Evolutionary conservation across 108 stramenopile genomes (phyloP).

Genomic region (Skeletonema grethae): DNA sequence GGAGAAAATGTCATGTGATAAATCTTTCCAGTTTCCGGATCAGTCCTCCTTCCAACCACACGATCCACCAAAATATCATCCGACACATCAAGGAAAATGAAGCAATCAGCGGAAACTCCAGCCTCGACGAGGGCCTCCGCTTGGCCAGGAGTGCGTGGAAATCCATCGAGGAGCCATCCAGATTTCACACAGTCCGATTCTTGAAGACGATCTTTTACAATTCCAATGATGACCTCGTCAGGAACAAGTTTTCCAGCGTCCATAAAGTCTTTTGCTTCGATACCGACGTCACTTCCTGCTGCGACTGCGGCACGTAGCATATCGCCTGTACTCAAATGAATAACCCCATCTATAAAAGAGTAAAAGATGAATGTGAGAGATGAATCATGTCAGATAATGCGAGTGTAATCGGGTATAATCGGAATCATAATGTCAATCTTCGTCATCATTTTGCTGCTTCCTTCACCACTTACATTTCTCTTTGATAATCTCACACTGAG

Average conservation of each 20-base stretch:
- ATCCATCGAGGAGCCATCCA: slow-evolving; percentile 98
- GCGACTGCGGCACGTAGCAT: slow-evolving; percentile 77
- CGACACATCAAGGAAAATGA: slow-evolving; percentile 94
- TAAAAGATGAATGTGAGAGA: neutral
- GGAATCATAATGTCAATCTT: no score
- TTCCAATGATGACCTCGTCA: slow-evolving; percentile 94
- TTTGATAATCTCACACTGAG: slow-evolving; percentile 77
- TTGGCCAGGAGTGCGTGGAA: slow-evolving; percentile 95
- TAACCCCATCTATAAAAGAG: slow-evolving; percentile 40
- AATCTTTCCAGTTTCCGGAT: slow-evolving; percentile 95
- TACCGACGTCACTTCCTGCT: slow-evolving; percentile 65
- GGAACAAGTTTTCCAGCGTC: slow-evolving; percentile 94
- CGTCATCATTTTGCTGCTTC: no score
- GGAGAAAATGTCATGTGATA: slow-evolving; percentile 96
- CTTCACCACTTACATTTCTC: slow-evolving; percentile 31
- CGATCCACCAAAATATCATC: slow-evolving; percentile 93
- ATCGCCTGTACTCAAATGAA: slow-evolving; percentile 83
- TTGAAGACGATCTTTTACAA: slow-evolving; percentile 86
- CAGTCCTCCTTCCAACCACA: slow-evolving; percentile 93
- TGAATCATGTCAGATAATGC: neutral
- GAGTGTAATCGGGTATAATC: no score
- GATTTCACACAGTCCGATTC: slow-evolving; percentile 79
- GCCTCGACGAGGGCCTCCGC: slow-evolving; percentile 85
- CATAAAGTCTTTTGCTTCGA: slow-evolving; percentile 86
- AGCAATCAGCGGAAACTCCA: slow-evolving; percentile 87